Base-by-base conservation (phyloP, 177 flowering plant genomes). In the Telopea speciosissima region DNA sequence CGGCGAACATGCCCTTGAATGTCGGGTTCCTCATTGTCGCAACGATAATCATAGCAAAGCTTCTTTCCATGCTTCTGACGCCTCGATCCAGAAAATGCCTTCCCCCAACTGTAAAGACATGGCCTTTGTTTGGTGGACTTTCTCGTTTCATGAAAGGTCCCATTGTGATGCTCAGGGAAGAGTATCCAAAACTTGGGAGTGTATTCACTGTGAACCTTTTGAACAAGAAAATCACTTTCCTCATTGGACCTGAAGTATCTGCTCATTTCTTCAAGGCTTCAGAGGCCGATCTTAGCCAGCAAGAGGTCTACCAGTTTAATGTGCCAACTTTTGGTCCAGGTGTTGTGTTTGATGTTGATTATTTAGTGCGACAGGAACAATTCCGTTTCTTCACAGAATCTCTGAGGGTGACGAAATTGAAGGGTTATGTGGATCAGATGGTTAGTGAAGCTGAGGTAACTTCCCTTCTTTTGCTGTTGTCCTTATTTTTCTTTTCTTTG, bases 251-350 rank as follows among this genome's bases (percentile, higher is more conserved):
- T 14, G 83, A 80, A 52, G 98, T 95, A 9, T 93, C 99, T 0
- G 88, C 97, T 0, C 98, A 93, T 76, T 95, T 95, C 88, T 95
- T 95, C 74, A 95, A 95, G 81, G 99, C 99, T 1, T 24, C 89
- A 0, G 99, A 95, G 65, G 73, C 87, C 22, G 99, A 95, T 77
- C 92, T 95, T 25, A 93, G 99, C 78, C 99, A 95, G 81, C 98
- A 95, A 76, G 99, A 95, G 78, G 97, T 95, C 44, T 95, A 95
- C 76, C 94, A 85, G 74, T 95, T 92, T 82, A 95, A 95, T 75
- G 99, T 95, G 68, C 99, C 99, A 1, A 95, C 99, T 8, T 95
- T 95, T 72, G 99, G 99, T 6, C 99, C 96, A 5, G 99, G 99
- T 5, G 99, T 95, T 42, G 99, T 95, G 19, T 92, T 95, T 70